A percentile compares a stretch with the other conserved stretches of the same genome.
Evolutionary conservation across 768 basidiomycete genomes (phyloP).

Genomic region (Fistulinella prunicolor): DNA sequence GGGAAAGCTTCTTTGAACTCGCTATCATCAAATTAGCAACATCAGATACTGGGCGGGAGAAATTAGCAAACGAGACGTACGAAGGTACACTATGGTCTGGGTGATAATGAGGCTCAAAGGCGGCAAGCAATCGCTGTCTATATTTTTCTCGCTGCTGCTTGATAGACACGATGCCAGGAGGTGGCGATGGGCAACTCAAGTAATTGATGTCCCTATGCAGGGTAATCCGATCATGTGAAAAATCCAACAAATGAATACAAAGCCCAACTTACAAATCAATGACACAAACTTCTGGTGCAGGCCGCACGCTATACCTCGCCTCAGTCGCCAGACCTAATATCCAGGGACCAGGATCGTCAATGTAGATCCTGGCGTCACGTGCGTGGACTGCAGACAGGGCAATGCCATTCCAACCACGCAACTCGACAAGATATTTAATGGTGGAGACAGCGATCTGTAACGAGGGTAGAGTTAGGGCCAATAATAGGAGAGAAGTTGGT

Average conservation of each 20-base stretch:
- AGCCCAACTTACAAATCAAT: slow-evolving; percentile 73
- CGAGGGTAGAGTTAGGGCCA: slow-evolving; percentile 3
- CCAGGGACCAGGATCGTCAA: slow-evolving; percentile 97
- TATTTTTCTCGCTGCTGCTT: slow-evolving; percentile 83
- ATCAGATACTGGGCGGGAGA: background rate
- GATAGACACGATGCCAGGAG: slow-evolving; percentile 65
- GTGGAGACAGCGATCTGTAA: slow-evolving; percentile 81
- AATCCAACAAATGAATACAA: background rate
- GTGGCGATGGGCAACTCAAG: slow-evolving; percentile 80
- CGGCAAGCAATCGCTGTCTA: slow-evolving; percentile 65
- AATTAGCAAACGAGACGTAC: slow-evolving; percentile 31
- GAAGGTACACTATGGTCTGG: slow-evolving; percentile 84
- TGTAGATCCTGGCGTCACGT: slow-evolving; percentile 88
- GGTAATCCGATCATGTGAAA: slow-evolving; percentile 3
- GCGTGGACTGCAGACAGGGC: slow-evolving; percentile 80
- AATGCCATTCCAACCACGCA: slow-evolving; percentile 91
- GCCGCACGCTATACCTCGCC: slow-evolving; percentile 72
- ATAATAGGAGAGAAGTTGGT: background rate
- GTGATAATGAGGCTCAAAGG: slow-evolving; percentile 84
- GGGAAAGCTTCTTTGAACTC: slow-evolving; percentile 97
- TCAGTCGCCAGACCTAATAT: slow-evolving; percentile 89
- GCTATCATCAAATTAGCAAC: slow-evolving; percentile 36
- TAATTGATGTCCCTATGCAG: slow-evolving; percentile 70
- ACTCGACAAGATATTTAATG: slow-evolving; percentile 86
- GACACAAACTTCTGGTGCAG: slow-evolving; percentile 79